phyloP scores from a whole-genome alignment of 768 basidiomycete genomes.

The Naganishia kalamii region DNA sequence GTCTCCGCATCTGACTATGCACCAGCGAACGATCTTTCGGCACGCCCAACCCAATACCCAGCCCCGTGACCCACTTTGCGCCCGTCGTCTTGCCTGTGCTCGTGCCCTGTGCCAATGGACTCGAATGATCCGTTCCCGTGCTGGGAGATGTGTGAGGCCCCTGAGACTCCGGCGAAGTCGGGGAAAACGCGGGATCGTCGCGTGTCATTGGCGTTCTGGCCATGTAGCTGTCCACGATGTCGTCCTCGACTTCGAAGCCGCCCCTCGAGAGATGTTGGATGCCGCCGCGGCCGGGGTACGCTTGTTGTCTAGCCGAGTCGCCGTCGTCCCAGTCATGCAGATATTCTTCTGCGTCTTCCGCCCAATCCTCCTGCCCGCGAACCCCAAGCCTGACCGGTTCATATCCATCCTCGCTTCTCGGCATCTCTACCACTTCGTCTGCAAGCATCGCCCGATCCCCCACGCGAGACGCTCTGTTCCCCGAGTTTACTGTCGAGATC shows the following conservation, averaged over 20 bases:
- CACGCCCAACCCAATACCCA: conserved; percentile 5
- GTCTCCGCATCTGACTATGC: conserved; percentile 2
- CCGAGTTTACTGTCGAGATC: background rate
- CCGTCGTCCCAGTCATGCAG: background rate
- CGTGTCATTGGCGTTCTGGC: background rate
- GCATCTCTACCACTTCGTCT: background rate
- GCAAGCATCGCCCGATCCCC: background rate
- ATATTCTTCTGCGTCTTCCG: background rate
- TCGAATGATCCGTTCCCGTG: background rate
- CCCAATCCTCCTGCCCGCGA: background rate
- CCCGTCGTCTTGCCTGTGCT: background rate
- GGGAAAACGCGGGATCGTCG: background rate
- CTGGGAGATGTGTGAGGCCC: background rate
- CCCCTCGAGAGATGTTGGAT: background rate
- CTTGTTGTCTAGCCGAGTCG: background rate
- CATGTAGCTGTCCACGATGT: conserved; percentile 12
- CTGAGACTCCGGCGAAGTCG: background rate
- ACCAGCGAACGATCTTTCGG: background rate
- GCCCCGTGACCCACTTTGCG: background rate
- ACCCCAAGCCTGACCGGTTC: background rate
- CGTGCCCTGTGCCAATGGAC: background rate
- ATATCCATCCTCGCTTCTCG: background rate
- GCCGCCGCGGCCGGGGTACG: background rate
- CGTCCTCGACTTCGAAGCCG: background rate
- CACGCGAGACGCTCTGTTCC: background rate